Evolutionary conservation across 805 yeast species (phyloP).

Genomic region (Lipomyces sp.): DNA sequence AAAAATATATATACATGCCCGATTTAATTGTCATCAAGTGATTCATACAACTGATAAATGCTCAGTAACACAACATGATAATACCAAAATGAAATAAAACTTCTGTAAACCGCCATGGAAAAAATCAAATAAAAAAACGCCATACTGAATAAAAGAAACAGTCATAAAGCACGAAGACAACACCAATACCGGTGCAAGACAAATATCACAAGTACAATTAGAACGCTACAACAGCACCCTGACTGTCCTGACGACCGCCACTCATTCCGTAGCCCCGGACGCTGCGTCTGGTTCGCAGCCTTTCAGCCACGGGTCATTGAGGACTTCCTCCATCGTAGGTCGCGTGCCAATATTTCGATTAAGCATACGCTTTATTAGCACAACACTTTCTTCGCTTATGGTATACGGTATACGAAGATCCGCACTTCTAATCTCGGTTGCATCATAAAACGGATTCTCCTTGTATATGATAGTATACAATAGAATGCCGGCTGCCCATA

Average conservation of each 20-base stretch:
- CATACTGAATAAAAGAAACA: neutral
- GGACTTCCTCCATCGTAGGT: conserved; percentile 70
- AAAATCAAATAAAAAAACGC: neutral
- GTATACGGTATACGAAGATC: conserved; percentile 67
- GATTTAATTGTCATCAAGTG: no score
- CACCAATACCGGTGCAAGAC: neutral
- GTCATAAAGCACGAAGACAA: neutral
- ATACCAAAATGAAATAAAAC: neutral
- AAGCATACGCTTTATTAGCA: conserved; percentile 61
- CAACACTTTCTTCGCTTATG: conserved; percentile 57
- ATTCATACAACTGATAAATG: neutral
- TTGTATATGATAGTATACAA: conserved; percentile 86
- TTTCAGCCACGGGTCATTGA: conserved; percentile 68
- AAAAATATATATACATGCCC: neutral
- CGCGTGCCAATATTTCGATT: conserved; percentile 63
- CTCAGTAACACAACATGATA: neutral
- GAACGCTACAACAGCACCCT: no score
- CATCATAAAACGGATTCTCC: conserved; percentile 93
- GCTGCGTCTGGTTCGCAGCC: conserved; percentile 2
- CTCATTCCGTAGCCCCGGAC: no score
- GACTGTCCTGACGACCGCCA: no score
- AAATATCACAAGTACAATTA: neutral
- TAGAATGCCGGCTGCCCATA: conserved; percentile 94
- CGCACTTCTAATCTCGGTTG: conserved; percentile 93
- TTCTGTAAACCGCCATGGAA: neutral